Evolutionary conservation across 139 green algal species (phyloP), one percentile per base, ranked within the genome.

Genomic region (Chlorella sp.): DNA sequence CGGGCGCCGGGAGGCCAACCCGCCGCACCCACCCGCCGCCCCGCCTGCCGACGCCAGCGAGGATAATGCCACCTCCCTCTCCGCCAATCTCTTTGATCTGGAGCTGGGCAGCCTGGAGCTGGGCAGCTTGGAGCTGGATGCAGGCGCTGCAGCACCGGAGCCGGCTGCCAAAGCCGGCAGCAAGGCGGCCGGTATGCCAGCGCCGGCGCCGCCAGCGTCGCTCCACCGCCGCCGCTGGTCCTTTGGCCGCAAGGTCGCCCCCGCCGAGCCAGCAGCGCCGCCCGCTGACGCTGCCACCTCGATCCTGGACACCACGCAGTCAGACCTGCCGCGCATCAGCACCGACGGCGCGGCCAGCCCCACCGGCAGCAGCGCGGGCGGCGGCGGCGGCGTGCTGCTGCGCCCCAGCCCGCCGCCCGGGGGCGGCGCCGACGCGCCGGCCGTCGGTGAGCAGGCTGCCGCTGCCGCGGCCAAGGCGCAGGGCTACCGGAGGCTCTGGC

Each of bases 401-500:
- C 23, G 66, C 66, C 45, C 31, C 8, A 29, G 12, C 29, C 50
- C 36, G 11, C 21, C n/a, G 21, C 58, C 25, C 40, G 23, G 53
- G 53, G 62, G 29, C 58, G 46, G 58, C 42, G 25, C 42, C 56
- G 35, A n/a, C n/a, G 41, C 70, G 33, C 41, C 56, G 46, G 56
- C 53, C 62, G 69, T 36, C n/a, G 46, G 33, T 27, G 41, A 9
- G 21, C n/a, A 38, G 14, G 6, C 27, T 0, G 45, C 43, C 15
- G 65, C n/a, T 3, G 42, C 65, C 3, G 8, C 63, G 40, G 53
- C 67, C 31, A 31, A 43, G 23, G 5, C 29, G 19, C 58, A 46
- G 38, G 53, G 69, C 60, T 79, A 77, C 59, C 58, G 71, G 29
- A 46, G 71, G n/a, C 59, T 79, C 17, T 80, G 77, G 77, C 43